Evolutionary conservation across 2,329 filamentous ascomycete species (phyloP).

Genomic region (Stemphylium vesicarium): DNA sequence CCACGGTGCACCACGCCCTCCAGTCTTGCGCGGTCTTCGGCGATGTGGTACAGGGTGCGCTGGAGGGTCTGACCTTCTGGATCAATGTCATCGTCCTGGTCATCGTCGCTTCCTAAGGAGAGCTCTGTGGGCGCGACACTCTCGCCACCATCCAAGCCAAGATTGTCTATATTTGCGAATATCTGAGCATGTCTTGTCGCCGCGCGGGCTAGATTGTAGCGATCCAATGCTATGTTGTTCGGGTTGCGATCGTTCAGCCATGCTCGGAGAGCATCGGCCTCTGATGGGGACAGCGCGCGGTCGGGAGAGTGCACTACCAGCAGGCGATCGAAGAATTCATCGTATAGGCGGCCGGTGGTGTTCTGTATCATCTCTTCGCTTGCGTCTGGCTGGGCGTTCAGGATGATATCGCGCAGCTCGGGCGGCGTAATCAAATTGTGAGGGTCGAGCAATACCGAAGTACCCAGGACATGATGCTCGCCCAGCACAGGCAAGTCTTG

Average conservation of each 20-base stretch:
- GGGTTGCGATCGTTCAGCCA: slow-evolving; percentile 29
- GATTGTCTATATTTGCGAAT: slow-evolving; percentile 12
- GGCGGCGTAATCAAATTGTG: slow-evolving; percentile 25
- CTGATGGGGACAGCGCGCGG: slow-evolving; percentile 23
- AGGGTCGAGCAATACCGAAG: slow-evolving; percentile 29
- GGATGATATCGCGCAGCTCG: slow-evolving; percentile 34
- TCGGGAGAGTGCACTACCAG: slow-evolving; percentile 30
- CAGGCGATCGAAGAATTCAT: slow-evolving; percentile 40
- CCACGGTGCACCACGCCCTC: slow-evolving; percentile 84
- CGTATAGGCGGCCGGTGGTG: slow-evolving; percentile 33
- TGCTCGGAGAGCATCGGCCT: slow-evolving; percentile 24
- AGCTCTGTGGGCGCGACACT: slow-evolving; percentile 43
- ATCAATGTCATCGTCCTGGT: slow-evolving; percentile 52
- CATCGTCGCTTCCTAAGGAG: slow-evolving; percentile 38
- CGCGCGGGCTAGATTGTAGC: slow-evolving; percentile 23
- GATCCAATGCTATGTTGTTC: slow-evolving; percentile 6
- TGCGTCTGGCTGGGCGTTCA: slow-evolving; percentile 24
- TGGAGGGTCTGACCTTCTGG: slow-evolving; percentile 78
- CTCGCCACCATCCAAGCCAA: slow-evolving; percentile 28
- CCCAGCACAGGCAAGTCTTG: slow-evolving; percentile 32
- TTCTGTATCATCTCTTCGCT: slow-evolving; percentile 27
- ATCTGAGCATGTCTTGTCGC: slow-evolving; percentile 29
- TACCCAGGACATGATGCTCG: slow-evolving; percentile 35
- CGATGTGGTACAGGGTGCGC: slow-evolving; percentile 86
- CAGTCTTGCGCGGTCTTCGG: slow-evolving; percentile 86